Evolutionary conservation across 345 rosid species (phyloP).

Genomic region (Camelina hispida): DNA sequence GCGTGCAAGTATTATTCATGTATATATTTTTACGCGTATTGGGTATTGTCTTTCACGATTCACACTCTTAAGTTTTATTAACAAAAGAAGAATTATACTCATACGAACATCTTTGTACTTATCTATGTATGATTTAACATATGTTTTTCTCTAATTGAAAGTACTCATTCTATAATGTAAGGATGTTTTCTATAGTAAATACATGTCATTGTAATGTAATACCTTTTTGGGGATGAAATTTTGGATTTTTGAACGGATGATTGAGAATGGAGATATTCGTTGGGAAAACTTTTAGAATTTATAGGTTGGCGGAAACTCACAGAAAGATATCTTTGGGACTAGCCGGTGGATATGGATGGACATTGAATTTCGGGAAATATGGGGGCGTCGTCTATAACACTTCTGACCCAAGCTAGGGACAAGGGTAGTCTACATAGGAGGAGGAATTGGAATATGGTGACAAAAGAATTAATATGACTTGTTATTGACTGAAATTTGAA

Average conservation of each 20-base stretch:
- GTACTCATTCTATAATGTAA: background rate
- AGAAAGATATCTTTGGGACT: background rate
- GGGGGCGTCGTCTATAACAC: background rate
- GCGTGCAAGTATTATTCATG: conserved; percentile 17
- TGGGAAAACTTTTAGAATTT: background rate
- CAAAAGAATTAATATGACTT: background rate
- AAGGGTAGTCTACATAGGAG: background rate
- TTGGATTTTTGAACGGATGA: background rate
- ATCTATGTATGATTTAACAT: background rate
- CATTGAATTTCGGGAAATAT: background rate
- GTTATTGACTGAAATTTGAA: background rate
- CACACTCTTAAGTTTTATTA: background rate
- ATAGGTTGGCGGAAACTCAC: background rate
- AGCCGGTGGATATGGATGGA: background rate
- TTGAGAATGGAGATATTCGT: background rate
- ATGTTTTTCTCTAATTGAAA: background rate
- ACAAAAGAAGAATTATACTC: background rate
- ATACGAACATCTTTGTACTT: background rate
- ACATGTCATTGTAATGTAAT: background rate
- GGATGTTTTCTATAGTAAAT: background rate
- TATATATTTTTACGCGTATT: background rate
- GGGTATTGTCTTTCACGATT: background rate
- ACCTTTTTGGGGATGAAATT: background rate
- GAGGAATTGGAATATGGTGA: background rate
- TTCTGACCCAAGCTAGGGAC: background rate